Conservation (phyloP, 2,329 filamentous ascomycete species). For the Myriosclerotinia curreyana region DNA sequence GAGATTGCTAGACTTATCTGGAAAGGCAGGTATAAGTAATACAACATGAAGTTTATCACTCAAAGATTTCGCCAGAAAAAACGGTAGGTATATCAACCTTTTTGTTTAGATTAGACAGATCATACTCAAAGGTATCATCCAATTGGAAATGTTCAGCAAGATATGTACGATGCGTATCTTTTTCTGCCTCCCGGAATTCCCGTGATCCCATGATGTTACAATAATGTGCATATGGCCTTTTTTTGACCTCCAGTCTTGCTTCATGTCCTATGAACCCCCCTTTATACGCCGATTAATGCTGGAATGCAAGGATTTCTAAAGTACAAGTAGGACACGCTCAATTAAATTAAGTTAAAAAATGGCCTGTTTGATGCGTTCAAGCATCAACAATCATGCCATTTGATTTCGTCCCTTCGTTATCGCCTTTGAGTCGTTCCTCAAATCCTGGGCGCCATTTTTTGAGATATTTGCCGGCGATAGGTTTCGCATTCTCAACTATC, state of each 20-base stretch:
- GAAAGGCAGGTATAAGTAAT: background rate
- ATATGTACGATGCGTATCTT: background rate
- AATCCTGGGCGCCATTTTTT: constrained; percentile 55
- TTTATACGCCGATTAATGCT: constrained; percentile 17
- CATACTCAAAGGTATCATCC: background rate
- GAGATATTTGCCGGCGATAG: constrained; percentile 61
- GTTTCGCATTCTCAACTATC: constrained; percentile 59
- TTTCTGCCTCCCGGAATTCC: background rate
- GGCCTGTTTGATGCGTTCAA: background rate
- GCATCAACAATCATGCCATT: constrained; percentile 23
- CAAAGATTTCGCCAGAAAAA: background rate
- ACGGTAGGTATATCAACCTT: background rate
- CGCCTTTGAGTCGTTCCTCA: constrained; percentile 31
- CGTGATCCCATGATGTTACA: constrained; percentile 10
- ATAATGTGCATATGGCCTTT: constrained; percentile 1
- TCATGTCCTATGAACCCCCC: constrained; percentile 7
- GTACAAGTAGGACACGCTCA: constrained; percentile 6
- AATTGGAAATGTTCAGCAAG: background rate
- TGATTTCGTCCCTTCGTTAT: constrained; percentile 26
- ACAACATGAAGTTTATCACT: background rate
- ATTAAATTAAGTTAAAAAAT: background rate
- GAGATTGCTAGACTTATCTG: background rate
- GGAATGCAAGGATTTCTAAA: constrained; percentile 18
- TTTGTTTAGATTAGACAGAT: background rate
- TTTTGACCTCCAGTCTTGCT: constrained; percentile 4